Percentiles rank a stretch among this genome's conserved stretches.
phyloP scores from a whole-genome alignment of 768 basidiomycete species.

The Clitopilus hobsonii region DNA sequence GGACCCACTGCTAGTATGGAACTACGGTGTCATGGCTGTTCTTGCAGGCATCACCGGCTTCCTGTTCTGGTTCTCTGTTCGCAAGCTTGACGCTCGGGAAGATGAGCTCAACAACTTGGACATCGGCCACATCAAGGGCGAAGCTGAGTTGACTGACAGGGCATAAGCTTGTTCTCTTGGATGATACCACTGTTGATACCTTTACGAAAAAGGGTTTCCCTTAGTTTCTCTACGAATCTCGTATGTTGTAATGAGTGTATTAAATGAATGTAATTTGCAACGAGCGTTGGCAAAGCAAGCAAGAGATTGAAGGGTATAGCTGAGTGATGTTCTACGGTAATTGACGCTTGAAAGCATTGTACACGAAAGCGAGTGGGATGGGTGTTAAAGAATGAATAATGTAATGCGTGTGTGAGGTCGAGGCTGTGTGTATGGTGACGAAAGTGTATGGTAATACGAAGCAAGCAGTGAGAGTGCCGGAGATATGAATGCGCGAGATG shows the following conservation, averaged over 20 bases:
- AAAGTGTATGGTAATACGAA: too few relatives aligned
- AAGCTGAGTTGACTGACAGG: not conserved
- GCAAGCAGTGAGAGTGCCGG: too few relatives aligned
- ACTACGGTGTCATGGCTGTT: slow-evolving; percentile 58
- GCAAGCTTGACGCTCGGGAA: slow-evolving; percentile 57
- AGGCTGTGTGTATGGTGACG: too few relatives aligned
- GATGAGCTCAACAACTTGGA: slow-evolving; percentile 55
- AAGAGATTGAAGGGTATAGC: not conserved
- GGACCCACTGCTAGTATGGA: slow-evolving; percentile 75
- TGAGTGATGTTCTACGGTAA: not conserved
- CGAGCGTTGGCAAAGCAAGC: not conserved
- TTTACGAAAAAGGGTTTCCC: not conserved
- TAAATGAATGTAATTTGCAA: not conserved
- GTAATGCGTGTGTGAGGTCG: not conserved
- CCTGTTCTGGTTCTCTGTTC: slow-evolving; percentile 51
- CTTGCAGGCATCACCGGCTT: slow-evolving; percentile 48
- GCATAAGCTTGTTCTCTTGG: too few relatives aligned
- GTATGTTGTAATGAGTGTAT: slow-evolving; percentile 3
- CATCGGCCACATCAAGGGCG: slow-evolving; percentile 25
- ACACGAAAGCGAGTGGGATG: not conserved
- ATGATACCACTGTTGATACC: not conserved
- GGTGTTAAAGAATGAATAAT: not conserved
- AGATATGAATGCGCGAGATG: too few relatives aligned
- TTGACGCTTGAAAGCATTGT: not conserved
- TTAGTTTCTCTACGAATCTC: not conserved